phyloP scores from a whole-genome alignment of 257 asterid species.

The Jacaranda mimosifolia region DNA sequence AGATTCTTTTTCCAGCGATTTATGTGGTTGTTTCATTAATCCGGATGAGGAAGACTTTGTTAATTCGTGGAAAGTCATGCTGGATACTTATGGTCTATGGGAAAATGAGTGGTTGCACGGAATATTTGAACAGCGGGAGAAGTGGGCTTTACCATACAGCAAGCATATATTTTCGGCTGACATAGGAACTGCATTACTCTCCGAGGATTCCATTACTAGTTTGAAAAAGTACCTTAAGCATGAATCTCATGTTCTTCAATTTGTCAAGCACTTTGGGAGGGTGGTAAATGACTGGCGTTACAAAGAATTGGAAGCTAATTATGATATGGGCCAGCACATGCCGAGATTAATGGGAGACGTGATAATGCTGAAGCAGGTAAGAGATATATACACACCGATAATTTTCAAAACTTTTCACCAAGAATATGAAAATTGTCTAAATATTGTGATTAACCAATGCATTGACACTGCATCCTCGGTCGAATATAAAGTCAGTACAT shows the following conservation, averaged over 20 bases:
- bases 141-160: slow-evolving; percentile 62
- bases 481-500: slow-evolving; percentile 58
- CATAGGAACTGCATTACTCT: slow-evolving; percentile 50
- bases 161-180: slow-evolving; percentile 58
- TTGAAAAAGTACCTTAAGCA: slow-evolving; percentile 53
- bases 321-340: slow-evolving; percentile 60
- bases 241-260: slow-evolving; percentile 55
- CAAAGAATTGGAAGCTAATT: slow-evolving; percentile 67
- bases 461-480: slow-evolving; percentile 44
- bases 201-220: slow-evolving; percentile 49
- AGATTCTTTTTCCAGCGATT: slow-evolving; percentile 56
- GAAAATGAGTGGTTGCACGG: slow-evolving; percentile 58
- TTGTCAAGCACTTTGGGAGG: slow-evolving; percentile 62
- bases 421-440: slow-evolving; percentile 56
- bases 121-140: slow-evolving; percentile 55
- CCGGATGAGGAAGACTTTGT: slow-evolving; percentile 56
- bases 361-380: slow-evolving; percentile 60
- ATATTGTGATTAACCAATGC: slow-evolving; percentile 50
- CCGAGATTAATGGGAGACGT: slow-evolving; percentile 68
- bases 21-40: slow-evolving; percentile 52
- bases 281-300: slow-evolving; percentile 64
- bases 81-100: slow-evolving; percentile 59
- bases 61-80: slow-evolving; percentile 60
- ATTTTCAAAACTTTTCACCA: slow-evolving; percentile 54
- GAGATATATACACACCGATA: slow-evolving; percentile 63